Conservation (phyloP, 192 early-diverging fungal species). For the Mortierella claussenii region DNA sequence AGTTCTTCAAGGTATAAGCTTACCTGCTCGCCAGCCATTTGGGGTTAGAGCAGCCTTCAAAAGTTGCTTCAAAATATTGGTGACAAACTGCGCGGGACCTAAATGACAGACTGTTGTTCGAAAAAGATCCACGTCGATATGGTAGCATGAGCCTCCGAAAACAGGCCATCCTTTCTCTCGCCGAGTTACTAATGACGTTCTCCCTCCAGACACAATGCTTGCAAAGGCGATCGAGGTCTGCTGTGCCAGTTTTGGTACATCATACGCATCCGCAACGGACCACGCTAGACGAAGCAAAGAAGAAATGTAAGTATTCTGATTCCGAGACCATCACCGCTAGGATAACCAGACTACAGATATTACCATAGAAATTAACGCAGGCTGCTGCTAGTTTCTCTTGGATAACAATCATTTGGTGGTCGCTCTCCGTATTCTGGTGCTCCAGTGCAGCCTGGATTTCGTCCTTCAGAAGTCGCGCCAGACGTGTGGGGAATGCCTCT, state of each 20-base stretch:
- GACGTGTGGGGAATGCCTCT: conserved; percentile 33
- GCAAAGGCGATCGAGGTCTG: conserved; percentile 24
- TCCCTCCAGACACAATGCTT: conserved; percentile 29
- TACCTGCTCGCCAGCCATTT: conserved; percentile 47
- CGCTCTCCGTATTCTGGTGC: conserved; percentile 23
- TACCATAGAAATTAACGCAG: conserved; percentile 35
- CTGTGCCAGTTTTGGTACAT: conserved; percentile 35
- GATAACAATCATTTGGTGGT: conserved; percentile 35
- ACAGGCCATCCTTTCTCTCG: conserved; percentile 37
- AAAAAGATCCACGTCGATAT: conserved; percentile 43
- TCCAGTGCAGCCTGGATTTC: conserved; percentile 36
- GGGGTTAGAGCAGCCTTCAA: conserved; percentile 25
- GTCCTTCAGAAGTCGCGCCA: conserved; percentile 30
- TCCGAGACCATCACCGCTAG: too few relatives aligned
- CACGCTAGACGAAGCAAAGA: conserved; percentile 19
- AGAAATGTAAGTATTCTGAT: too few relatives aligned
- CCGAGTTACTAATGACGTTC: conserved; percentile 22
- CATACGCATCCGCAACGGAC: conserved; percentile 32
- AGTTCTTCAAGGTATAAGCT: not conserved
- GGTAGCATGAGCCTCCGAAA: conserved; percentile 33
- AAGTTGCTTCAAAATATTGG: conserved; percentile 34
- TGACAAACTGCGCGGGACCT: conserved; percentile 36
- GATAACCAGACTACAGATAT: too few relatives aligned
- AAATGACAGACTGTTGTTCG: conserved; percentile 25
- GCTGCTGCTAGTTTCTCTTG: conserved; percentile 30